phyloP scores from a whole-genome alignment of 768 basidiomycete genomes.

The Suillus occidentalis region DNA sequence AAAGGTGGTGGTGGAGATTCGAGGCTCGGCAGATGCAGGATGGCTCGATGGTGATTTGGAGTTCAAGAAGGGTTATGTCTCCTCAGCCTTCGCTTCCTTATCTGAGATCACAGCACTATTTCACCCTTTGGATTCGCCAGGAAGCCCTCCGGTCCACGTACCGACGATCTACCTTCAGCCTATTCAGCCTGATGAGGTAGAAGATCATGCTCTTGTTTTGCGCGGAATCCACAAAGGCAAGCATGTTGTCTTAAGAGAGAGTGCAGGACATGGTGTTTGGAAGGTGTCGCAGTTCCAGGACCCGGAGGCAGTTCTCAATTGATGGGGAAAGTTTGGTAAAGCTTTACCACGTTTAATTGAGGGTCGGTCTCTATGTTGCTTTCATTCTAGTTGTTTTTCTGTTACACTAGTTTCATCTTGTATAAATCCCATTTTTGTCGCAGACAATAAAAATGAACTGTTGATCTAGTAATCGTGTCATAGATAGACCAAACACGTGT shows the following conservation, averaged over 20 bases:
- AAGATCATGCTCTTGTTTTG: constrained; percentile 52
- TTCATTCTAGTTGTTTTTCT: neutral
- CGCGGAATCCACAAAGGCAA: constrained; percentile 43
- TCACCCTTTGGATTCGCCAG: constrained; percentile 31
- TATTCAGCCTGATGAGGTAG: constrained; percentile 36
- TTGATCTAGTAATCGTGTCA: neutral
- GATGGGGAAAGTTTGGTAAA: constrained; percentile 27
- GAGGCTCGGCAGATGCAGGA: constrained; percentile 19
- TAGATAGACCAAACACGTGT: constrained; percentile 33
- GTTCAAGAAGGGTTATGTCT: constrained; percentile 29
- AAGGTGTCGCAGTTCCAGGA: constrained; percentile 21
- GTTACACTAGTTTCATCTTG: neutral
- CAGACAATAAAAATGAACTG: constrained; percentile 3
- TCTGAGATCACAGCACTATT: constrained; percentile 30
- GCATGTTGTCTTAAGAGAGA: constrained; percentile 45
- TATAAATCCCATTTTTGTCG: neutral
- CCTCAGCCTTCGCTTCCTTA: constrained; percentile 23
- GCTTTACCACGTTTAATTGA: constrained; percentile 15
- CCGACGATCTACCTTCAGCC: constrained; percentile 44
- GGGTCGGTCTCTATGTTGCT: neutral
- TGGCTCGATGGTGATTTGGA: constrained; percentile 33
- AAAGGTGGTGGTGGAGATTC: constrained; percentile 30
- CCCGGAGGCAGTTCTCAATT: constrained; percentile 11
- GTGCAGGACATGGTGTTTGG: constrained; percentile 30
- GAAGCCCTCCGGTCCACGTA: constrained; percentile 36